Evolutionary conservation across 441 rosid genomes (phyloP).

Genomic region (Lepidium campestre): DNA sequence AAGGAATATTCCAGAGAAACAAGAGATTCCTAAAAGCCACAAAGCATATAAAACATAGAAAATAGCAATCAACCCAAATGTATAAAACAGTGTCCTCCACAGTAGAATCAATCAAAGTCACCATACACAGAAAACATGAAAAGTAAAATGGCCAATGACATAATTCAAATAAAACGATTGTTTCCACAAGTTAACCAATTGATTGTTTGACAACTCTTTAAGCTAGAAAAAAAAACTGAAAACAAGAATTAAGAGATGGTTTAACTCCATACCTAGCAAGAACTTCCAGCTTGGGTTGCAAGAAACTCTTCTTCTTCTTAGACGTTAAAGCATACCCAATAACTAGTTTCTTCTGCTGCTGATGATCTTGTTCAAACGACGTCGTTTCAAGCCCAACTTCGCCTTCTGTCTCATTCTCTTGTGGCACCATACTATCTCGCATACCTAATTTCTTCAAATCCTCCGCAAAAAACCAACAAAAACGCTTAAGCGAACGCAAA

Average conservation of each 20-base stretch:
- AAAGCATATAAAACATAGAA: constrained; percentile 8
- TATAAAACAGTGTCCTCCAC: constrained; percentile 2
- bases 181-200: background rate
- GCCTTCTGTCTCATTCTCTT: constrained; percentile 21
- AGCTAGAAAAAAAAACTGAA: background rate
- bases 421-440: constrained; percentile 39
- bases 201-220: background rate
- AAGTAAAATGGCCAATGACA: background rate
- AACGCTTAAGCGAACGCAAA: constrained; percentile 15
- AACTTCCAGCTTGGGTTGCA: constrained; percentile 76
- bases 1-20: constrained; percentile 52
- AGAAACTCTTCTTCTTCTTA: constrained; percentile 84
- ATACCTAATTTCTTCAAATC: constrained; percentile 31
- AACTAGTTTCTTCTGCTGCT: constrained; percentile 35
- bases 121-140: background rate
- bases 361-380: constrained; percentile 9
- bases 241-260: background rate
- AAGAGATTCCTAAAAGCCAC: constrained; percentile 27
- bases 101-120: background rate
- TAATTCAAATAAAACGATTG: background rate
- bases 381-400: background rate
- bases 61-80: background rate
- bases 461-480: background rate
- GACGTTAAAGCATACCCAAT: constrained; percentile 85
- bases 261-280: constrained; percentile 53